Conservation (phyloP, 2,329 filamentous ascomycete genomes). For the Fusarium sp. region DNA sequence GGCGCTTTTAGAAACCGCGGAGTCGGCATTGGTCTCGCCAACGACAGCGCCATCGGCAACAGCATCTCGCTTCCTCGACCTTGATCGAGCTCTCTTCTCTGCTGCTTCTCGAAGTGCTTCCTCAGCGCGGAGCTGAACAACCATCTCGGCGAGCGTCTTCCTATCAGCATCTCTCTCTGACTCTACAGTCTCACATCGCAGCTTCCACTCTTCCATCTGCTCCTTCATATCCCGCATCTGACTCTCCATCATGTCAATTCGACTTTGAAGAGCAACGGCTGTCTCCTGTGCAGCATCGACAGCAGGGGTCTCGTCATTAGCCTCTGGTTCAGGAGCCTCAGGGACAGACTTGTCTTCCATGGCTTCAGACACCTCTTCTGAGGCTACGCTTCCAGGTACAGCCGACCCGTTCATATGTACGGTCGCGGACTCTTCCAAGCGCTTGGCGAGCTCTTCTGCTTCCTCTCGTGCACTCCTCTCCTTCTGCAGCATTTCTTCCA, state of each 20-base stretch:
- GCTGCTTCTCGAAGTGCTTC: conserved; percentile 62
- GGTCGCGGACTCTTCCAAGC: conserved; percentile 68
- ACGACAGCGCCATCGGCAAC: conserved; percentile 37
- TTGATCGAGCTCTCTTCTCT: conserved; percentile 55
- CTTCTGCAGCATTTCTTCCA: conserved; percentile 78
- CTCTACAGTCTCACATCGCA: conserved; percentile 84
- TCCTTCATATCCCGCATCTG: conserved; percentile 86
- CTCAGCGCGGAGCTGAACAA: conserved; percentile 81
- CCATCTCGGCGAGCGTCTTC: conserved; percentile 87
- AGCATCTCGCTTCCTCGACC: conserved; percentile 49
- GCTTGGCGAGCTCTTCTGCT: conserved; percentile 84
- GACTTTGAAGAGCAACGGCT: conserved; percentile 64
- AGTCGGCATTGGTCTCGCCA: conserved; percentile 26
- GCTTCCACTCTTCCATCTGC: conserved; percentile 82
- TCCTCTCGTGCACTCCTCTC: conserved; percentile 85
- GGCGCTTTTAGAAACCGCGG: conserved; percentile 37
- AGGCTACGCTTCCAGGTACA: conserved; percentile 35
- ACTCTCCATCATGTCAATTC: conserved; percentile 79
- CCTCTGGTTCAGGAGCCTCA: conserved; percentile 42
- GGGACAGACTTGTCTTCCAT: conserved; percentile 36
- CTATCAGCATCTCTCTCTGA: conserved; percentile 77
- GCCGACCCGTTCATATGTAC: conserved; percentile 48
- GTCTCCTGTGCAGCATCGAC: conserved; percentile 55
- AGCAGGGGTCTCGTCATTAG: conserved; percentile 49
- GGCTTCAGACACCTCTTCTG: conserved; percentile 15